A percentile compares a stretch with the other conserved stretches of the same genome.
Evolutionary conservation across 306 rosid species (phyloP).

Genomic region (Dalbergia cochinchinensis): DNA sequence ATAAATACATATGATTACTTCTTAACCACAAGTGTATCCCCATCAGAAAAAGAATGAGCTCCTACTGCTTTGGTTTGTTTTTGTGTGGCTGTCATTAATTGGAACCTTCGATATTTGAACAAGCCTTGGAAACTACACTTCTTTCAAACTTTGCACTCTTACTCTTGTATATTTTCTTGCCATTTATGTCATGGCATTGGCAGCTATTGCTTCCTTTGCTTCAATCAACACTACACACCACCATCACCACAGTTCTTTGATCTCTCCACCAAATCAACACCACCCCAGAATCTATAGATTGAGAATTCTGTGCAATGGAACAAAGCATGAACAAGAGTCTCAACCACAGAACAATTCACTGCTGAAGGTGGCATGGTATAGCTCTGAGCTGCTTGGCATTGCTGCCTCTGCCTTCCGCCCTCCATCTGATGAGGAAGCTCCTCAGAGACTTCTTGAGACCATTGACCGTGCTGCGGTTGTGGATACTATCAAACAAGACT

Average conservation of each 20-base stretch:
- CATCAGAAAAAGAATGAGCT: background rate
- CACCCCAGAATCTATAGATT: slow-evolving; percentile 34
- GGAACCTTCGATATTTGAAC: slow-evolving; percentile 44
- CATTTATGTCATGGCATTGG: slow-evolving; percentile 49
- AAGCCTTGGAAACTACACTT: background rate
- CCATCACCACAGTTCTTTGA: slow-evolving; percentile 23
- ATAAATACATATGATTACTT: background rate
- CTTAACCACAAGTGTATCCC: background rate
- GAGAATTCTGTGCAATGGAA: slow-evolving; percentile 66
- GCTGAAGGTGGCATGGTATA: slow-evolving; percentile 87
- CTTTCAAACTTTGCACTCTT: background rate
- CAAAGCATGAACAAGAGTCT: slow-evolving; percentile 53
- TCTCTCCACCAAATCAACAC: slow-evolving; percentile 49
- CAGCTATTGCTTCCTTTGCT: slow-evolving; percentile 50
- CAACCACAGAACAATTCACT: slow-evolving; percentile 64
- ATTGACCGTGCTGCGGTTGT: slow-evolving; percentile 65
- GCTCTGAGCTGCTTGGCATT: slow-evolving; percentile 89
- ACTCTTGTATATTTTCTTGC: background rate
- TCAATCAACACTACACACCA: slow-evolving; percentile 38
- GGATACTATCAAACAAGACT: slow-evolving; percentile 48
- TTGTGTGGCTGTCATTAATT: slow-evolving; percentile 49
- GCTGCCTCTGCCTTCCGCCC: slow-evolving; percentile 83
- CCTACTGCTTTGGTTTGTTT: background rate
- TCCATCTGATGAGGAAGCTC: slow-evolving; percentile 51
- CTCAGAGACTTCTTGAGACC: slow-evolving; percentile 51